Conservation (phyloP, 2,329 filamentous ascomycete species). For the Monosporascus ibericus region DNA sequence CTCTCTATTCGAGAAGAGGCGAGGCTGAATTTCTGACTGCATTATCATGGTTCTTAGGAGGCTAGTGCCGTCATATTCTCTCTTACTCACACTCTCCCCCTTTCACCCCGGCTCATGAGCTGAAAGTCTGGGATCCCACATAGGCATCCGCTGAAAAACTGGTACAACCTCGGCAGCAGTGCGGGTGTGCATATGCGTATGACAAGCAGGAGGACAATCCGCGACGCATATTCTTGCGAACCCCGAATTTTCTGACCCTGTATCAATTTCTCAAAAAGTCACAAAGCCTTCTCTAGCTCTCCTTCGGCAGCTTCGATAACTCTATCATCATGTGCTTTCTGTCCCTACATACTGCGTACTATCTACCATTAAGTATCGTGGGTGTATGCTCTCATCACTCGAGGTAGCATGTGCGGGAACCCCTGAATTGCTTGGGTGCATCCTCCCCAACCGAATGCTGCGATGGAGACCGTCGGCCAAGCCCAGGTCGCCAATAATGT, state of each 20-base stretch:
- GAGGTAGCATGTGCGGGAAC: not conserved
- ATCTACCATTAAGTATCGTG: not conserved
- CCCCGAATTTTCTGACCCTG: not conserved
- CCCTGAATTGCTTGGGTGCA: not conserved
- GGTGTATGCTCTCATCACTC: not conserved
- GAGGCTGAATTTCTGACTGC: too few species aligned
- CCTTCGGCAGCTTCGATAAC: not conserved
- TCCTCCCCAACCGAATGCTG: not conserved
- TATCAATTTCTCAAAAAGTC: not conserved
- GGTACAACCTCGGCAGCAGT: not conserved
- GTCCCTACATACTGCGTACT: not conserved
- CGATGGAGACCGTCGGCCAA: not conserved
- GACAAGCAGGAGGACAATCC: not conserved
- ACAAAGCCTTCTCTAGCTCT: not conserved
- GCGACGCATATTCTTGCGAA: not conserved
- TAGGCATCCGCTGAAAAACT: too few species aligned
- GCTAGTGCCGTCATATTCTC: too few species aligned
- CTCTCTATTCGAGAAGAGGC: too few species aligned
- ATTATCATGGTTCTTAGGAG: too few species aligned
- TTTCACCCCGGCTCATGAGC: too few species aligned
- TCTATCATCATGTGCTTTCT: not conserved
- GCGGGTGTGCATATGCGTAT: not conserved
- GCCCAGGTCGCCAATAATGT: constrained; percentile 16
- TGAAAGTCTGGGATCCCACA: too few species aligned
- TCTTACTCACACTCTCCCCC: too few species aligned